Evolutionary conservation across 2,329 filamentous ascomycete genomes (phyloP), one percentile per base, ranked within the genome.

Genomic region (Erysiphe pulchra): DNA sequence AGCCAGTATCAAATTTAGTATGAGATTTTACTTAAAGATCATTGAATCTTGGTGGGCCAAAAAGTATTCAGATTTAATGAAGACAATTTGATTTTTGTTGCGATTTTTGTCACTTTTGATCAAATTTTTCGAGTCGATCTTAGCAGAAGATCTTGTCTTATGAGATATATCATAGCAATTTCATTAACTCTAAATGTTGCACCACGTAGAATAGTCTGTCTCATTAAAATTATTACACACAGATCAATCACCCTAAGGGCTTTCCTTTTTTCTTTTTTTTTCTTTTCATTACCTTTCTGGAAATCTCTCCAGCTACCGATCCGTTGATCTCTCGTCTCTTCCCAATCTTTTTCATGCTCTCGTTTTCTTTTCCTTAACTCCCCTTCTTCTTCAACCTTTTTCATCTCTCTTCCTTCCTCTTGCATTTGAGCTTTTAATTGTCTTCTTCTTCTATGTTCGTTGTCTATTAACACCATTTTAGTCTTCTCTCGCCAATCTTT

Each of bases 281-380:
- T 77, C 63, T 75, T 77, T 61, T 50, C 60, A 52, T 45, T 61
- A 49, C 71, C 73, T 64, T 92, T 90, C 60, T 90, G 77, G 57
- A 92, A 98, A 52, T 85, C 74, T 47, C 90, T 73, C 90, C 90
- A 98, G 61, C 80, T 93, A 52, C 77, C 82, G 62, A 98, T 95
- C 52, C 90, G 72, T 63, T 84, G 73, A 49, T 98, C 90, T 42
- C 90, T 68, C 24, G 80, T 92, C 57, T 82, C 77, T 66, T 98
- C 90, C 90, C 90, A 98, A 50, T 86, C 80, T 64, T 90, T 76
- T 52, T 95, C 85, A 60, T 90, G 83, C 58, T 95, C 85, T 49
- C 90, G 71, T 71, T 87, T 87, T 54, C 80, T 71, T 65, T 86
- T 87, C 55, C 82, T 67, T 53, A 71, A 72, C 55, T 87, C 84